These are phyloP conservation scores for Gonium pectorale DNA, from an alignment of 139 green algal genomes.

Conservation along the genomic window DNA sequence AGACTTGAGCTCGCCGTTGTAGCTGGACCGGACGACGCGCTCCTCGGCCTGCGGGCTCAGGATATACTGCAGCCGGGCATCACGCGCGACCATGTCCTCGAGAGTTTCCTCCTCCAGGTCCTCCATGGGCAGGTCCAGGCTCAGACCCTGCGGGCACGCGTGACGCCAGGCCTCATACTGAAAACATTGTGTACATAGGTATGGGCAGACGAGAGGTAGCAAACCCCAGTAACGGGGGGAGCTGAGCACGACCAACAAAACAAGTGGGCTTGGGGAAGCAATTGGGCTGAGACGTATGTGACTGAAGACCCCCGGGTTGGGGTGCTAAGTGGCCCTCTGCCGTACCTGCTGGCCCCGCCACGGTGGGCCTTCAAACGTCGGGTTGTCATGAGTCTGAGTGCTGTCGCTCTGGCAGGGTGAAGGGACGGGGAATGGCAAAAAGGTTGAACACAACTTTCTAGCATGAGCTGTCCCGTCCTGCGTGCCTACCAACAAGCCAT, in stretches of 20 bases:
- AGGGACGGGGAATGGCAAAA: too few relatives aligned
- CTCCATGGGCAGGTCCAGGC: neutral
- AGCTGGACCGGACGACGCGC: neutral
- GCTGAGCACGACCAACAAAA: too few relatives aligned
- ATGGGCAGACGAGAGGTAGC: too few relatives aligned
- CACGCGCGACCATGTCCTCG: conserved; percentile 10
- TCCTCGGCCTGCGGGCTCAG: conserved; percentile 16
- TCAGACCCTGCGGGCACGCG: neutral
- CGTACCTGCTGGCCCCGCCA: conserved; percentile 5
- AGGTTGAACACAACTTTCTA: too few relatives aligned
- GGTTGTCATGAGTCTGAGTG: conserved; percentile 18
- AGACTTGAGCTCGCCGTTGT: neutral
- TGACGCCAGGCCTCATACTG: too few relatives aligned
- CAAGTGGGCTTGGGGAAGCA: too few relatives aligned
- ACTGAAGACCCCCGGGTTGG: too few relatives aligned
- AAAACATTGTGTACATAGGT: too few relatives aligned
- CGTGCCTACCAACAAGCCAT: neutral
- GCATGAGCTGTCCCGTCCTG: too few relatives aligned
- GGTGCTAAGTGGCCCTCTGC: too few relatives aligned
- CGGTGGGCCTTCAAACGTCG: conserved; percentile 27
- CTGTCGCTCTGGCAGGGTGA: conserved; percentile 1
- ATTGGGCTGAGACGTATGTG: too few relatives aligned
- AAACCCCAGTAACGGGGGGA: too few relatives aligned
- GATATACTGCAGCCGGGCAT: conserved; percentile 7
- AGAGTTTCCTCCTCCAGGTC: conserved; percentile 6